phyloP scores from a whole-genome alignment of 2,329 filamentous ascomycete species.

The Bipolaris cookei region DNA sequence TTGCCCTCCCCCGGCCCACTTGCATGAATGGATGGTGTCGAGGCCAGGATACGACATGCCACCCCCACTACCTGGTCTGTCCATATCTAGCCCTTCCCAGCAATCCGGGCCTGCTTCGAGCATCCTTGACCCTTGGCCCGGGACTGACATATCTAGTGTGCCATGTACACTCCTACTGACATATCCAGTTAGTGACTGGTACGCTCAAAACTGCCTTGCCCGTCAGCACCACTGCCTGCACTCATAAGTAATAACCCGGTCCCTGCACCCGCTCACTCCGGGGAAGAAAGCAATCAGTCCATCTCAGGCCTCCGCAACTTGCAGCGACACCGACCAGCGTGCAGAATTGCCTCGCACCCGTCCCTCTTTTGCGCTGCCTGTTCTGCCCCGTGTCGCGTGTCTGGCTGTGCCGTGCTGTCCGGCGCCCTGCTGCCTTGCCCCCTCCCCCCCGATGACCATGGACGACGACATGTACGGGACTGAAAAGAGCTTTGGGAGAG shows the following conservation, averaged over 20 bases:
- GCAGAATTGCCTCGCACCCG: slow-evolving; percentile 28
- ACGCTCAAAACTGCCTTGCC: slow-evolving; percentile 10
- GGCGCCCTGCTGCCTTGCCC: background rate
- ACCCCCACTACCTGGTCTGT: background rate
- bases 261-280: slow-evolving; percentile 4
- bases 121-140: slow-evolving; percentile 4
- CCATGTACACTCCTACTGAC: too few relatives aligned
- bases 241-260: slow-evolving; percentile 11
- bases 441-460: slow-evolving; percentile 30
- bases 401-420: slow-evolving; percentile 1
- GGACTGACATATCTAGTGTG: too few relatives aligned
- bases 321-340: slow-evolving; percentile 26
- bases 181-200: background rate
- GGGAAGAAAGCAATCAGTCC: slow-evolving; percentile 8
- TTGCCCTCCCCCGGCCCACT: too few relatives aligned
- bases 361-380: slow-evolving; percentile 10
- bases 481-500: slow-evolving; percentile 49
- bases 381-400: slow-evolving; percentile 10
- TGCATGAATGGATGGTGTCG: background rate
- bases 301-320: background rate
- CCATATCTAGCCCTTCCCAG: slow-evolving; percentile 8
- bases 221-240: slow-evolving; percentile 8
- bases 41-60: background rate
- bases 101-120: slow-evolving; percentile 11
- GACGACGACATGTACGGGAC: slow-evolving; percentile 48